Percentiles rank a stretch among this genome's conserved stretches.
Conservation (phyloP, 192 early-diverging fungal species). For the Coemansia sp. region DNA sequence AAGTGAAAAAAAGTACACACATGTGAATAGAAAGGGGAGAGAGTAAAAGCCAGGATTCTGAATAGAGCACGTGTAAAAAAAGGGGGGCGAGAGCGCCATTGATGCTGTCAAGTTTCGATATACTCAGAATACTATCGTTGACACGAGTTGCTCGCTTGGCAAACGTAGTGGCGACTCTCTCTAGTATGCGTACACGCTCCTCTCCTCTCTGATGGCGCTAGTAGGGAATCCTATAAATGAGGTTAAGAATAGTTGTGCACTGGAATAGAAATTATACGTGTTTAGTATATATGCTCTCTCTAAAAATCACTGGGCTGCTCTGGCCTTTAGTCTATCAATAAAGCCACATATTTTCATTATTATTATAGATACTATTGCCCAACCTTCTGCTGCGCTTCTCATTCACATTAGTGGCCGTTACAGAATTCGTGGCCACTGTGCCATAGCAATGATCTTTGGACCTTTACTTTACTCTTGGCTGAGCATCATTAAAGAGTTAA, state of each 20-base stretch:
- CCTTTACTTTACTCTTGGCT: not conserved
- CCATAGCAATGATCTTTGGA: not conserved
- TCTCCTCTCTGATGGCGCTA: not conserved
- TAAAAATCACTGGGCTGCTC: not conserved
- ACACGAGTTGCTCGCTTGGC: not conserved
- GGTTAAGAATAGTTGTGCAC: not conserved
- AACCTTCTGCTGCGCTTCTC: not conserved
- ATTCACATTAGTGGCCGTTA: not conserved
- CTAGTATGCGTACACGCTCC: not conserved
- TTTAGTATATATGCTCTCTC: not conserved
- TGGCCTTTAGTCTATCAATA: not conserved
- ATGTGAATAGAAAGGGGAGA: not conserved
- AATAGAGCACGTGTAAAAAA: not conserved
- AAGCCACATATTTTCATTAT: not conserved
- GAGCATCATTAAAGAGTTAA: not conserved
- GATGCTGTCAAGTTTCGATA: not conserved
- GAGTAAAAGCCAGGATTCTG: not conserved
- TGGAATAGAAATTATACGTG: not conserved
- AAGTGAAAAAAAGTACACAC: not conserved
- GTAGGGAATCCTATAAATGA: not conserved
- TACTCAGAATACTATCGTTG: not conserved
- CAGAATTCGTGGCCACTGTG: not conserved
- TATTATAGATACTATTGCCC: not conserved
- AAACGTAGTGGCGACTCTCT: not conserved
- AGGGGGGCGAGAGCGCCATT: not conserved